Evolutionary conservation across 495 filamentous ascomycete genomes (phyloP), one percentile per base, ranked within the genome.

Genomic region (Lepraria neglecta): DNA sequence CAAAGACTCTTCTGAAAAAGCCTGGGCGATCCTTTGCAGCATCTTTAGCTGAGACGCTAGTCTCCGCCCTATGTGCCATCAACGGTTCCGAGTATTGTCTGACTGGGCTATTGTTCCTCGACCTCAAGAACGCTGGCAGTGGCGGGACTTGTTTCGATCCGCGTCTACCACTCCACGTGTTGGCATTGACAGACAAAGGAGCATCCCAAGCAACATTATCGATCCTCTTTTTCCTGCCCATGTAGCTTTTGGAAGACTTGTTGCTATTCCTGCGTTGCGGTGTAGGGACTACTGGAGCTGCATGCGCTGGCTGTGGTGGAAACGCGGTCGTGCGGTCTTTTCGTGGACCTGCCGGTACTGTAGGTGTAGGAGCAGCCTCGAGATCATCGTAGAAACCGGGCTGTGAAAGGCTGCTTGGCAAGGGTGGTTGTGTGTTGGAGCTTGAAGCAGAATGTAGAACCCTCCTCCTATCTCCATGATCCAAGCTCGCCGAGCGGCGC

Each of bases 1-100:
- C 88, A 73, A 97, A 96, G 14, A 97, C 87, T 63, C 92, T 84
- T 60, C 89, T 84, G 77, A 97, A 97, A 74, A 98, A 98, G 28
- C 94, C 91, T 15, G 81, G 89, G 28, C 85, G 84, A 59, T 92
- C 88, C 69, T 86, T 91, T 14, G 62, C 60, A 46, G 24, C 66
- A 65, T 48, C 58, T 56, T 64, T 60, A 14, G 61, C 38, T 21
- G 61, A 12, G 21, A 40, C 11, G 55, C 35, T 28, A 42, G 35
- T 0, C 3, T 56, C 59, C 42, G 47, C 11, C 35, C 59, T 47
- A 10, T 64, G 58, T 19, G 53, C 44, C 38, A 53, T 50, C 3
- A 55, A n/a, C 11, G 61, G 56, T 1, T 67, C 62, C 7, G 51
- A 50, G 11, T 52, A 24, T 24, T 67, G 52, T 40, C 62, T 58